These are phyloP conservation scores for Cyclanthera cordifolia DNA, from an alignment of 306 rosid species.

Conservation along the genomic window DNA sequence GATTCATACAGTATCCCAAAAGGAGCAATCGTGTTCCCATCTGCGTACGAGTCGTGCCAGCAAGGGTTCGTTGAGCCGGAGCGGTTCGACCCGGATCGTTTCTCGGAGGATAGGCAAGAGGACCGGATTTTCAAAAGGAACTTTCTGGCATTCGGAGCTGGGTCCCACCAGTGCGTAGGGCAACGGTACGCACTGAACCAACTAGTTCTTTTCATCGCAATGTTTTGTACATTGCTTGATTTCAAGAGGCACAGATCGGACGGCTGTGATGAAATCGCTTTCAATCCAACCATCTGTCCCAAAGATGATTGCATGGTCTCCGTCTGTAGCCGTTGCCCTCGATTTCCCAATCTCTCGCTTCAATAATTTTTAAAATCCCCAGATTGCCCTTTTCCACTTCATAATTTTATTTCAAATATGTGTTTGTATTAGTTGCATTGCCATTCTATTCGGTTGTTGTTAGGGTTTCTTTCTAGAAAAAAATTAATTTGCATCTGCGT, in stretches of 20 bases:
- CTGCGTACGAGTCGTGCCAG: conserved; percentile 58
- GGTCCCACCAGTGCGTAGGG: conserved; percentile 88
- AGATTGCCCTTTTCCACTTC: neutral
- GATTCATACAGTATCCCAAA: conserved; percentile 50
- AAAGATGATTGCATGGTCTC: conserved; percentile 73
- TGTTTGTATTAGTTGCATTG: neutral
- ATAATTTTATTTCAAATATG: neutral
- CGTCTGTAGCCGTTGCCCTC: conserved; percentile 35
- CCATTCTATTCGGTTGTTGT: neutral
- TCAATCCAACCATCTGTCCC: conserved; percentile 72
- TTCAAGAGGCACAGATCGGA: conserved; percentile 62
- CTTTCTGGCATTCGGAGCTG: conserved; percentile 77
- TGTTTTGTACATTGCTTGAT: conserved; percentile 59
- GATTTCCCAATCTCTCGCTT: conserved; percentile 30
- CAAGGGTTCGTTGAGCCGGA: conserved; percentile 75
- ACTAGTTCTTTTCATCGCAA: conserved; percentile 67
- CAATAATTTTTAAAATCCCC: conserved; percentile 5
- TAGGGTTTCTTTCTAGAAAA: no score
- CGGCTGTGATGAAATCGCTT: conserved; percentile 75
- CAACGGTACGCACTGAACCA: conserved; percentile 83
- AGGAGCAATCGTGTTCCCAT: conserved; percentile 76
- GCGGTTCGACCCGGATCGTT: conserved; percentile 78
- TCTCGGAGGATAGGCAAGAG: conserved; percentile 57
- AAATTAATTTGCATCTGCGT: neutral
- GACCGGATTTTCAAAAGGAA: conserved; percentile 55